Evolutionary conservation across 1,284 basidiomycete genomes (phyloP), one percentile per base, ranked within the genome.

Genomic region (Marasmius sp.): DNA sequence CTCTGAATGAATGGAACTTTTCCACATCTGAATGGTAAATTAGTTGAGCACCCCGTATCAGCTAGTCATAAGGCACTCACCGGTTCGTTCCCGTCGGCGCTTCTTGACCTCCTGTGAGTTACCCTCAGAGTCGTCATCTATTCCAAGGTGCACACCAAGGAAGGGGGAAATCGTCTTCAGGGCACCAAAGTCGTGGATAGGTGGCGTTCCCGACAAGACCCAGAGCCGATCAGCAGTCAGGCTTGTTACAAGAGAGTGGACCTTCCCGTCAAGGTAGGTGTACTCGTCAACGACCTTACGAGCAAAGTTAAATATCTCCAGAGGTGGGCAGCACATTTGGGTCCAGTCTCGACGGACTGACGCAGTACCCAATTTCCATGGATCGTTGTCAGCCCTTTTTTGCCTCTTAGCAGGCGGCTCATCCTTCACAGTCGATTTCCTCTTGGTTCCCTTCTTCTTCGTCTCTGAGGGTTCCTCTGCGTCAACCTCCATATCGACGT

Each of bases 171-270:
- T 97, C 9, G 91, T 94, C 79, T 96, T 95, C 67, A 98, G 79
- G 7, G 95, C 89, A 3, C 87, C 88, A 72, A 98, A 98, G 75
- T 96, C 93, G 64, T 93, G 90, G 55, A 95, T 91, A 0, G 95
- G 95, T 1, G 95, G 96, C 18, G 95, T 98, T 41, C 96, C 95
- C 0, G 95, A 98, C n/a, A 98, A 82, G 3, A 98, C 93, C 95
- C 95, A 98, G 60, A 89, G 90, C 64, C 92, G 85, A 61, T 91
- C 88, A 0, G 93, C 90, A 27, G 88, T 85, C 27, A 97, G 75
- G 45, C 84, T 85, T 3, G 93, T 93, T 36, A 97, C 83, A 67
- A 95, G 84, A 1, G 92, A 82, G 60, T 93, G 88, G 8, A 88
- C 82, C 68, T 92, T 88, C 58, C 91, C 93, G 41, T 91, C 88